Base-by-base conservation (phyloP, 1,284 basidiomycete genomes). In the Mycena sp. region DNA sequence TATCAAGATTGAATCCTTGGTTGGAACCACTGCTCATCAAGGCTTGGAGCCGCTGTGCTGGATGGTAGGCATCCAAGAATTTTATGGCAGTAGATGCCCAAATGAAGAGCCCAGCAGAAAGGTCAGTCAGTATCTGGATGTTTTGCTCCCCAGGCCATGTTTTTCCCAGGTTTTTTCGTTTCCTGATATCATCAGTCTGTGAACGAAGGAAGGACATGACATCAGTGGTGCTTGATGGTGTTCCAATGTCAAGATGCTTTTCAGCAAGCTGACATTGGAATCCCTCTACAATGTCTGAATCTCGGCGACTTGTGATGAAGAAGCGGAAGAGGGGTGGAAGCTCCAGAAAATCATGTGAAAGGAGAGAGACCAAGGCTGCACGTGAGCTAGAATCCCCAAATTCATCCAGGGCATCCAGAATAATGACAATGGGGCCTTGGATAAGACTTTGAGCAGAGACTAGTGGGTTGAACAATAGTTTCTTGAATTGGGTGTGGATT, bases 81-180 rank as follows among this genome's bases (percentile, higher is more conserved):
- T 25, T 61, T n/a, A 25, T 9, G 10, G 66, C 66, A 30, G 59
- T 62, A 5, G 59, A 46, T 17, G 66, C 66, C 66, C 66, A 67
- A 17, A 67, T 67, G 37, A 67, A 67, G 9, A 67, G 62, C 6
- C 62, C 62, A 4, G 49, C 62, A 25, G 66, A 37, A 16, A 48
- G 55, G 5, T 57, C 5, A 2, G 58, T 37, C n/a, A 67, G 26
- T 21, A 26, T n/a, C 3, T 25, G 11, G 1, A 51, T 21, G 7
- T 61, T n/a, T 12, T 44, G 0, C 17, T 46, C 38, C n/a, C 6
- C 17, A 1, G 48, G 52, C 58, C 58, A 61, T 28, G 35, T 2
- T 30, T 43, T 11, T 6, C 29, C 41, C 9, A 51, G 29, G 9
- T 25, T 11, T 3, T 29, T 29, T 1, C 32, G 10, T 4, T 30